These are phyloP conservation scores for Termitomyces eurrhizus DNA, from an alignment of 768 basidiomycete species.

Conservation along the genomic window DNA sequence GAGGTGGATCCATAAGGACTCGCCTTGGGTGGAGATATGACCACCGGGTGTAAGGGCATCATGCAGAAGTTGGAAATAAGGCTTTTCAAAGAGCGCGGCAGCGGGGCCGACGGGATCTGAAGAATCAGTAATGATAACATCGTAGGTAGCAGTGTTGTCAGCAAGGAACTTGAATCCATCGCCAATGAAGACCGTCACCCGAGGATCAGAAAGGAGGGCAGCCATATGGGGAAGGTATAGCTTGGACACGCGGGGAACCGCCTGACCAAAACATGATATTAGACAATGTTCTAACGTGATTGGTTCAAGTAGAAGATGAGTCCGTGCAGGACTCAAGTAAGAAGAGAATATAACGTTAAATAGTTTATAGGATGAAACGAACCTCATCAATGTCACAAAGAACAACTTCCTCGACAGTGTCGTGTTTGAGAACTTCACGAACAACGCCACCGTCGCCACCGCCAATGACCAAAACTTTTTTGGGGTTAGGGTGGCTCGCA, in stretches of 20 bases:
- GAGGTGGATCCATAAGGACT: constrained; percentile 94
- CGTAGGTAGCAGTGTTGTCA: constrained; percentile 83
- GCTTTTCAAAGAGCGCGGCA: constrained; percentile 89
- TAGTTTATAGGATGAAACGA: constrained; percentile 1
- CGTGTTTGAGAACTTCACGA: constrained; percentile 94
- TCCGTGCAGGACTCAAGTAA: neutral
- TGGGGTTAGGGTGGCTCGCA: constrained; percentile 93
- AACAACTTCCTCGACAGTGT: constrained; percentile 85
- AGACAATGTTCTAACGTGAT: neutral
- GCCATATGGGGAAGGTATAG: constrained; percentile 94
- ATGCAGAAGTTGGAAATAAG: constrained; percentile 93
- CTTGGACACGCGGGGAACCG: constrained; percentile 94
- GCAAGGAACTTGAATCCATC: constrained; percentile 97
- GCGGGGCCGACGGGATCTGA: constrained; percentile 98
- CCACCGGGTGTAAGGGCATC: constrained; percentile 88
- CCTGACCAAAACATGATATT: constrained; percentile 38
- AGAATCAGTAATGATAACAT: constrained; percentile 98
- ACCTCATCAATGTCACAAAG: constrained; percentile 98
- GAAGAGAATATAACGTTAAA: neutral
- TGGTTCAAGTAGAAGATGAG: neutral
- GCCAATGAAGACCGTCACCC: constrained; percentile 82
- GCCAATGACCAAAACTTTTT: constrained; percentile 94
- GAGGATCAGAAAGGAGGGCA: constrained; percentile 68
- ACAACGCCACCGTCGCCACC: constrained; percentile 99
- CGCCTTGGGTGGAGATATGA: constrained; percentile 92